Evolutionary conservation across 2,329 filamentous ascomycete genomes (phyloP), one percentile per base, ranked within the genome.

Genomic region (Ampelomyces quisqualis): DNA sequence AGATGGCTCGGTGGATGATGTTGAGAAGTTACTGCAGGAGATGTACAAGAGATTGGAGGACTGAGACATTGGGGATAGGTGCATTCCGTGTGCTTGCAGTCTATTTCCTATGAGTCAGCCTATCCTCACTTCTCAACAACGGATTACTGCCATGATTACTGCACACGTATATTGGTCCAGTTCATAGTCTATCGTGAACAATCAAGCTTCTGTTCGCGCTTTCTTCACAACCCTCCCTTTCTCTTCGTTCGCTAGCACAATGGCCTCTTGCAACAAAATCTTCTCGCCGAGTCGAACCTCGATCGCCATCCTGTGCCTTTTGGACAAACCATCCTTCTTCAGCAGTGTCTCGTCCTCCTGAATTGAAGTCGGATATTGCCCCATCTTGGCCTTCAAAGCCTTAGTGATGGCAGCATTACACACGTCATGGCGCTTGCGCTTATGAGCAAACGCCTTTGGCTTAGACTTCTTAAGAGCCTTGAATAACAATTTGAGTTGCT

Each of bases 251-350:
- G 52, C 7, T 11, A 45, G 29, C 3, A 27, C 38, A 9, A 52
- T 18, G 9, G 45, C 51, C 34, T 58, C 55, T 17, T 49, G 35
- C 5, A 58, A 38, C 14, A 58, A 14, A 1, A 23, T 15, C 27
- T 58, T 58, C 22, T 58, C 55, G 7, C 55, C 53, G 7, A 57
- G 9, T 5, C 55, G 46, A 5, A 57, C 49, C 6, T 52, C 44
- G 10, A 57, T 13, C 1, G 55, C 49, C 55, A 58, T 57, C 2
- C 51, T 45, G 24, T 40, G 41, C 15, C 53, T 49, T n/a, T 47
- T 52, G 1, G 29, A 23, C 6, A 53, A n/a, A 21, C 22, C 34
- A 2, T 31, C 18, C 2, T 35, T 27, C 21, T 46, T 35, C 13
- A 57, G 29, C 1, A 54, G 24, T 8, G 9, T 42, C n/a, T 49